Conservation (phyloP, 176 grass and related monocot species). For the Ampelocalamus luodianensis region DNA sequence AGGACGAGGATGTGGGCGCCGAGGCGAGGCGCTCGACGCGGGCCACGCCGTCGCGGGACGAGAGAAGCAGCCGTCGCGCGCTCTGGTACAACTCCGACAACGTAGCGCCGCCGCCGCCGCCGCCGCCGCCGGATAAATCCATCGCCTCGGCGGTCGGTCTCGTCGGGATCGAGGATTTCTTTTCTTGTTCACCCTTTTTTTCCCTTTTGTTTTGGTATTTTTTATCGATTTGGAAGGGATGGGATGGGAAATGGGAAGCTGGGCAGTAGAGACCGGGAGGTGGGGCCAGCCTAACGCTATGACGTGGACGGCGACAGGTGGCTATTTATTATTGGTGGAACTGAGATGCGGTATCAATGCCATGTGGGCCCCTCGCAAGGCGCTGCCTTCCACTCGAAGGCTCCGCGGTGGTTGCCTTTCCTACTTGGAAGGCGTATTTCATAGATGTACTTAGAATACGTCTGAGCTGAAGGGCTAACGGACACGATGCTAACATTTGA, state of each 20-base stretch:
- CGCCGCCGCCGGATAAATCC: constrained; percentile 53
- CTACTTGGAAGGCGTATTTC: neutral
- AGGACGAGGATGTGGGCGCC: constrained; percentile 66
- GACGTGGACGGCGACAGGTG: constrained; percentile 22
- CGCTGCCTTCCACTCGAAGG: constrained; percentile 40
- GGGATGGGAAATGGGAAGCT: neutral
- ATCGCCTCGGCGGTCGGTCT: constrained; percentile 41
- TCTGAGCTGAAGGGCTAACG: neutral
- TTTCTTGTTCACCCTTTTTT: neutral
- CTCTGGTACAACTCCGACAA: constrained; percentile 97
- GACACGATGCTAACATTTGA: neutral
- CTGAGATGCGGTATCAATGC: neutral
- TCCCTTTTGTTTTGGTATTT: neutral
- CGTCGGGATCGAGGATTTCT: constrained; percentile 20
- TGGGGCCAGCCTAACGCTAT: neutral
- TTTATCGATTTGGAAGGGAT: neutral
- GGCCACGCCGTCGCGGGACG: constrained; percentile 64
- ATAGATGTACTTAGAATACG: neutral
- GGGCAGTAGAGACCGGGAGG: neutral
- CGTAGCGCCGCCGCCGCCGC: constrained; percentile 66
- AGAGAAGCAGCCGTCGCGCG: constrained; percentile 70
- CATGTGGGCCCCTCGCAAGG: neutral
- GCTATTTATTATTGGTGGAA: neutral
- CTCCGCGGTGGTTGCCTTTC: neutral
- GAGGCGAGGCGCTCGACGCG: constrained; percentile 76